Percentiles rank a stretch among this genome's conserved stretches.
Evolutionary conservation across 768 basidiomycete genomes (phyloP).

Genomic region (Rickenella mellea): DNA sequence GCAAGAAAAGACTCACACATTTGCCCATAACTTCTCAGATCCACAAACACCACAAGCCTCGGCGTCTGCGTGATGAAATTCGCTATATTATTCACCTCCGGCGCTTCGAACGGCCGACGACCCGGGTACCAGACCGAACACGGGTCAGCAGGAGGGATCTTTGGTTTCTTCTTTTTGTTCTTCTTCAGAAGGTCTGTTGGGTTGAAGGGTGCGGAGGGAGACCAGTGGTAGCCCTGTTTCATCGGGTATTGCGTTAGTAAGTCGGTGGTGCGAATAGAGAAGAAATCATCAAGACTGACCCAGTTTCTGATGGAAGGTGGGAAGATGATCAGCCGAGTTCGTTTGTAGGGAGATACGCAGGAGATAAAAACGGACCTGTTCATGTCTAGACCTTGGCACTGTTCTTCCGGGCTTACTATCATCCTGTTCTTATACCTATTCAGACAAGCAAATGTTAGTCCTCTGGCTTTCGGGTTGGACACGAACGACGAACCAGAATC

Average conservation of each 20-base stretch:
- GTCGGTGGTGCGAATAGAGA: background rate
- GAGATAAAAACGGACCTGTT: no score
- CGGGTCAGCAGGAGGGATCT: constrained; percentile 29
- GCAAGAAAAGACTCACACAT: constrained; percentile 43
- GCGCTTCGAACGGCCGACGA: constrained; percentile 60
- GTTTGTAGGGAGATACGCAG: constrained; percentile 10
- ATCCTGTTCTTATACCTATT: constrained; percentile 68
- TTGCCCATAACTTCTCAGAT: constrained; percentile 76
- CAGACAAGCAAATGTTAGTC: background rate
- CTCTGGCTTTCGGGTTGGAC: background rate
- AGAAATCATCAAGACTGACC: constrained; percentile 24
- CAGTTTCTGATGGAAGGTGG: constrained; percentile 40
- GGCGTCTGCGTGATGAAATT: constrained; percentile 50
- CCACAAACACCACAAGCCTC: constrained; percentile 55
- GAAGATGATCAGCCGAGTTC: background rate
- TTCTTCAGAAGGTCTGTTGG: background rate
- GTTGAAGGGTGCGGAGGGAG: background rate
- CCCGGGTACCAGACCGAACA: constrained; percentile 79
- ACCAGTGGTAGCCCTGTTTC: constrained; percentile 5
- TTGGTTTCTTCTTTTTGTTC: constrained; percentile 12
- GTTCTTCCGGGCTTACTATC: constrained; percentile 32
- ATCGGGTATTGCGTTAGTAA: constrained; percentile 2
- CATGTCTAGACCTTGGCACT: constrained; percentile 69
- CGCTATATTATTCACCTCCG: constrained; percentile 67
- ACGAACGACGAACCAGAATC: constrained; percentile 41